phyloP scores from a whole-genome alignment of 2,329 filamentous ascomycete genomes.

The Peltaster fructicola region DNA sequence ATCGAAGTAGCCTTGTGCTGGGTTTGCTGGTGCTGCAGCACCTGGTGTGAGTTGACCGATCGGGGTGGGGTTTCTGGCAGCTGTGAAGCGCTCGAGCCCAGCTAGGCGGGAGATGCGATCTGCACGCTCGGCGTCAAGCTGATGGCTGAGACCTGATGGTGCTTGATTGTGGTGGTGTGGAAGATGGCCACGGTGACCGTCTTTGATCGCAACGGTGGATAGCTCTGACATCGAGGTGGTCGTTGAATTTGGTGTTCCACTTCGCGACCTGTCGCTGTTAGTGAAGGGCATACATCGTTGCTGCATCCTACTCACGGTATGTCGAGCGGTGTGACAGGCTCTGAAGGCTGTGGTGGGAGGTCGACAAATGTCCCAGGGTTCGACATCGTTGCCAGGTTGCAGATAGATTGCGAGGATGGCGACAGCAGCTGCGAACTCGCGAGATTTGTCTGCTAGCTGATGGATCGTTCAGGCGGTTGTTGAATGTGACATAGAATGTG shows the following conservation, averaged over 20 bases:
- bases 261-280: slow-evolving; percentile 22
- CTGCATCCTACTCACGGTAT: slow-evolving; percentile 54
- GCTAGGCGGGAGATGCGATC: slow-evolving; percentile 90
- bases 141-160: slow-evolving; percentile 34
- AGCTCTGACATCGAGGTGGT: slow-evolving; percentile 83
- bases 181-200: slow-evolving; percentile 74
- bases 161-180: slow-evolving; percentile 39
- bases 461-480: too few species aligned
- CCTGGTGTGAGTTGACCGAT: slow-evolving; percentile 30
- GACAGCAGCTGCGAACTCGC: too few species aligned
- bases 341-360: slow-evolving; percentile 64
- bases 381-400: slow-evolving; percentile 14
- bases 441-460: too few species aligned
- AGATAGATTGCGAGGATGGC: too few species aligned
- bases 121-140: slow-evolving; percentile 77
- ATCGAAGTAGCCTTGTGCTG: slow-evolving; percentile 59
- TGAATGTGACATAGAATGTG: too few species aligned
- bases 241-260: slow-evolving; percentile 81
- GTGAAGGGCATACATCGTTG: too few species aligned
- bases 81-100: slow-evolving; percentile 73
- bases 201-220: slow-evolving; percentile 89
- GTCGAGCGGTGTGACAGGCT: slow-evolving; percentile 73
- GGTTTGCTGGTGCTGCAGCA: slow-evolving; percentile 26
- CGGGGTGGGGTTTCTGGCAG: slow-evolving; percentile 38
- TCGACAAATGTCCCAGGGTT: slow-evolving; percentile 57